A percentile compares a stretch with the other conserved stretches of the same genome.
Conservation (phyloP, 2,329 filamentous ascomycete genomes). For the Fusarium buxicola region DNA sequence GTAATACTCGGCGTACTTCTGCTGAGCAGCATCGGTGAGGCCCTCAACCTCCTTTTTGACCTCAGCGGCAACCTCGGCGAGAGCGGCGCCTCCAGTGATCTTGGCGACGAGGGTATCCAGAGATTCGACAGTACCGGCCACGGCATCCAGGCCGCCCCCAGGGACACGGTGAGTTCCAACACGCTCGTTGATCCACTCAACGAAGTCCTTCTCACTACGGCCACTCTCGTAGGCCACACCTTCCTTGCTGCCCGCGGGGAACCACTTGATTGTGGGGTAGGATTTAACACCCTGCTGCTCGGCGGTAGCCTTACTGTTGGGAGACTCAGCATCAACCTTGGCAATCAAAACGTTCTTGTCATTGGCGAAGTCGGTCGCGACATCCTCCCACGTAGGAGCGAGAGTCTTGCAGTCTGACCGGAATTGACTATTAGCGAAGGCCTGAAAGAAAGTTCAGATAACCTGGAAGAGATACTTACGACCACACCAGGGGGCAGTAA, state of each 20-base stretch:
- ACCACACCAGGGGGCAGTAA: constrained; percentile 98
- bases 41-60: constrained; percentile 76
- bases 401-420: constrained; percentile 91
- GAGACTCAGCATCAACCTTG: constrained; percentile 94
- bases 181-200: constrained; percentile 88
- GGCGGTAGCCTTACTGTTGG: constrained; percentile 83
- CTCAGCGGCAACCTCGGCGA: constrained; percentile 75
- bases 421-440: constrained; percentile 28
- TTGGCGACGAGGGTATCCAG: constrained; percentile 82
- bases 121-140: constrained; percentile 83
- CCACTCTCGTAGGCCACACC: constrained; percentile 78
- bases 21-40: constrained; percentile 70
- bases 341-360: constrained; percentile 87
- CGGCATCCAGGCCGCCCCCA: constrained; percentile 82
- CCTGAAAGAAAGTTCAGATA: background rate
- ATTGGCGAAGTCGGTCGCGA: constrained; percentile 82
- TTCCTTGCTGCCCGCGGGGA: constrained; percentile 84
- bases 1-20: constrained; percentile 94
- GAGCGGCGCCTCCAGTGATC: constrained; percentile 72
- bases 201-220: constrained; percentile 79
- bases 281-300: constrained; percentile 81
- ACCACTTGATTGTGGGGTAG: constrained; percentile 99
- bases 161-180: constrained; percentile 85
- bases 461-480: constrained; percentile 74
- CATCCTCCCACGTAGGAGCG: constrained; percentile 88